Base-by-base conservation (phyloP, 83 land plant species). In the Diphasiastrum complanatum region DNA sequence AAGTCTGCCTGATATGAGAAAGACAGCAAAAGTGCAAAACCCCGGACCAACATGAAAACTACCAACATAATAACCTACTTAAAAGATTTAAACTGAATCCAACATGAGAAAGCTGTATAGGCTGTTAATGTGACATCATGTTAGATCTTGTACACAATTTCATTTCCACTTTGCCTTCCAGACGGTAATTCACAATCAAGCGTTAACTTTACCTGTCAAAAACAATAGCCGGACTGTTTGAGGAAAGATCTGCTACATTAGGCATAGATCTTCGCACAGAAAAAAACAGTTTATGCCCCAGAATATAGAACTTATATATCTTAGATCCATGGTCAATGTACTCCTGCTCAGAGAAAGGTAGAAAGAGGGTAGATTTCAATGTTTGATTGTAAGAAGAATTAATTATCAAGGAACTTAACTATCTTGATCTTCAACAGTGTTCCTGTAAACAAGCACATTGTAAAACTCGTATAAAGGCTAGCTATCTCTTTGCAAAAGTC, bases 311-410 rank as follows among this genome's bases (percentile, higher is more conserved):
- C 40, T 95, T 95, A 69, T 71, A 95, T 22, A 86, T 36, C 27
- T 54, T 61, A 20, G 99, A 85, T 28, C 86, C 81, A 71, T 95
- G 99, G 65, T 89, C 85, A 47, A 95, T 77, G 57, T 95, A 95
- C 73, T 95, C 96, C 97, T 93, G 89, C 31, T 45, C 43, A 62
- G 14, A 22, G n/a, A 54, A 11, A 6, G 33, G 33, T 25, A 20
- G 20, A 26, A 5, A 14, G 14, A 28, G 29, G n/a, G 58, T 28
- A 54, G 16, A 54, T 4, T 54, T 25, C 12, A 14, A 8, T 8
- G 43, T 38, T 8, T 8, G 14, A 38, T 38, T 38, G 43, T 8
- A 8, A 38, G 43, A 38, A 38, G 43, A 8, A 8, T 38, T 14
- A 8, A 38, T 38, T 14, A 14, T 38, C 12, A 38, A 8, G 14